Conservation (phyloP, 2,329 filamentous ascomycete genomes). For the Aspergillus pseudoterreus region DNA sequence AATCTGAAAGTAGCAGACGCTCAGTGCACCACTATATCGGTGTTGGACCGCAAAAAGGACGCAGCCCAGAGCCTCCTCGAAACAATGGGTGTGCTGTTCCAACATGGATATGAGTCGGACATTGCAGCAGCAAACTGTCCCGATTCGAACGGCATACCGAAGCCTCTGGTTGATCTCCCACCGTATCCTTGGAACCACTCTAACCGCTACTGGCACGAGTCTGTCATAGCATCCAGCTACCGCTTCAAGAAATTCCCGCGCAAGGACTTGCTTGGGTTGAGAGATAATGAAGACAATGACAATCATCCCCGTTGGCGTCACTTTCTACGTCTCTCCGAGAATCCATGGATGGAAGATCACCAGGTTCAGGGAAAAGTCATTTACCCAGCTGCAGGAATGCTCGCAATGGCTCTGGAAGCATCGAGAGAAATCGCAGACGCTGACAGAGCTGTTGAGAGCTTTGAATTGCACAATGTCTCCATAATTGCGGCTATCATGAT, state of each 20-base stretch:
- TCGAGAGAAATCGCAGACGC: neutral
- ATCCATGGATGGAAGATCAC: constrained; percentile 1
- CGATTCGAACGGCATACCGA: neutral
- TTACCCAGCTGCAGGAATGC: neutral
- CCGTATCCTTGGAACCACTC: constrained; percentile 1
- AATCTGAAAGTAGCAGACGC: neutral
- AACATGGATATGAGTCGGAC: neutral
- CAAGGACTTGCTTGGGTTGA: neutral
- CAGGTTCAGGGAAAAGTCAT: neutral
- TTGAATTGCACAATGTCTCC: neutral
- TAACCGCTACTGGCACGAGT: neutral
- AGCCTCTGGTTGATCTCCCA: neutral
- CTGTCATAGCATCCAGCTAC: neutral
- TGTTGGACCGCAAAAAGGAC: neutral
- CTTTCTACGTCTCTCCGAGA: neutral
- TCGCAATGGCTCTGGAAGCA: neutral
- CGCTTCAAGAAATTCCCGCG: neutral
- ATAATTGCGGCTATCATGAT: neutral
- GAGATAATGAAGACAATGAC: neutral
- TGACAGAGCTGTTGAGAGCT: neutral
- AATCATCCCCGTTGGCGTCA: neutral
- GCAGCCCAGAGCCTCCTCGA: neutral
- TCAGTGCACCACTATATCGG: neutral
- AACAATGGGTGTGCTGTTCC: neutral
- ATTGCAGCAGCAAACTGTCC: neutral